Conservation (phyloP, 768 basidiomycete species). For the Asterophora parasitica region DNA sequence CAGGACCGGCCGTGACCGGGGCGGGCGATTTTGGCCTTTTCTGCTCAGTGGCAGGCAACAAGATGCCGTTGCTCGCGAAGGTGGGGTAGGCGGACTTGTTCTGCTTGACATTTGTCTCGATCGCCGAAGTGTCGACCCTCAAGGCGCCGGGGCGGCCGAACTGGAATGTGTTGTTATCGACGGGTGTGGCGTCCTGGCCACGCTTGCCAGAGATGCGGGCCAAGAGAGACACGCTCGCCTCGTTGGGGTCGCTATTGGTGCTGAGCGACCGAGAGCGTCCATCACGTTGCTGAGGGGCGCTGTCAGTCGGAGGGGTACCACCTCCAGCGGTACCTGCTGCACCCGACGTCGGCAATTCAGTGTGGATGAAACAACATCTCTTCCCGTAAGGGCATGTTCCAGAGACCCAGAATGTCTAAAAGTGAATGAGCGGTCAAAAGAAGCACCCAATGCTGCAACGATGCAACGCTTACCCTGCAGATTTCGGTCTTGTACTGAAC, state of each 20-base stretch:
- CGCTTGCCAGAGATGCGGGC: constrained; percentile 73
- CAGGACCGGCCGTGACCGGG: constrained; percentile 81
- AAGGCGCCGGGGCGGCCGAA: constrained; percentile 61
- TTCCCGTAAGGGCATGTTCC: constrained; percentile 92
- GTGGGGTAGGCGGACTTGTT: constrained; percentile 86
- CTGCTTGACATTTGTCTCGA: constrained; percentile 59
- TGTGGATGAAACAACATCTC: constrained; percentile 92
- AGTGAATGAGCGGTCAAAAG: constrained; percentile 10
- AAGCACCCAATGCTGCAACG: constrained; percentile 6
- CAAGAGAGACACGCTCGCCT: constrained; percentile 64
- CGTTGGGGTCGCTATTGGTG: constrained; percentile 79
- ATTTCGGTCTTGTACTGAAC: constrained; percentile 86
- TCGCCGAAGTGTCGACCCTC: constrained; percentile 67
- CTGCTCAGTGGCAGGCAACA: constrained; percentile 56
- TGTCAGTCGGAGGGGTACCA: constrained; percentile 31
- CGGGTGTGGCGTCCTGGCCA: constrained; percentile 53
- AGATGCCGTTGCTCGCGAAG: constrained; percentile 54
- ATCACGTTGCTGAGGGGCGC: constrained; percentile 51
- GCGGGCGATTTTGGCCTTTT: constrained; percentile 64
- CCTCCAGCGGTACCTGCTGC: constrained; percentile 42
- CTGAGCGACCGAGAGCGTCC: constrained; percentile 63
- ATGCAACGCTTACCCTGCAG: constrained; percentile 61
- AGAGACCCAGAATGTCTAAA: constrained; percentile 88
- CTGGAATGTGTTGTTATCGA: constrained; percentile 52
- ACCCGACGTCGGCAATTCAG: constrained; percentile 69